Evolutionary conservation across 352 stramenopile species (phyloP).

Genomic region (Phytopythium vexans): DNA sequence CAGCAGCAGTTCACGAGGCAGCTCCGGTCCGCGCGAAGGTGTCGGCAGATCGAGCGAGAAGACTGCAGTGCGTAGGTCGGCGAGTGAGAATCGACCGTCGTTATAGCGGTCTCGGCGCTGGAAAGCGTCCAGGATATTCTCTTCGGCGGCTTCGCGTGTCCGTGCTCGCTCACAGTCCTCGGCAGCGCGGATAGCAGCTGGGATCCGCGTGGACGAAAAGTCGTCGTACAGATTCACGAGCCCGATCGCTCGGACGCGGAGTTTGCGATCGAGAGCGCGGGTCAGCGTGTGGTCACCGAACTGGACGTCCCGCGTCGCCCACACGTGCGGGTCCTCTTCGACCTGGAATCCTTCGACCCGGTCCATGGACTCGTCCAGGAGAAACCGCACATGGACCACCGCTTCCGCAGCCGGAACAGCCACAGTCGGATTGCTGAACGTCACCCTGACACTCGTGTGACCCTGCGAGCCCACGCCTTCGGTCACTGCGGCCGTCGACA

Average conservation of each 20-base stretch:
- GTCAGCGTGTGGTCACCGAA: slow-evolving; percentile 59
- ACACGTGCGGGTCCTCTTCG: slow-evolving; percentile 63
- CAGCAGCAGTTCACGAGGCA: slow-evolving; percentile 43
- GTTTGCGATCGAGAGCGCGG: slow-evolving; percentile 54
- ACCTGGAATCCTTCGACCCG: slow-evolving; percentile 51
- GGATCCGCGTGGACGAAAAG: slow-evolving; percentile 55
- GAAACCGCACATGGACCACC: slow-evolving; percentile 59
- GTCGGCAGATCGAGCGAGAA: slow-evolving; percentile 31
- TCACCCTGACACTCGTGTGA: slow-evolving; percentile 41
- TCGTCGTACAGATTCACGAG: slow-evolving; percentile 57
- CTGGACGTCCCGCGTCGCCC: slow-evolving; percentile 31
- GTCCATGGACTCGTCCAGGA: slow-evolving; percentile 36
- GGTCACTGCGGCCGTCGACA: slow-evolving; percentile 19
- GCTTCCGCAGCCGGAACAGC: slow-evolving; percentile 31
- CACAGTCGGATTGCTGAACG: slow-evolving; percentile 61
- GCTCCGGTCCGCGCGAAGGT: slow-evolving; percentile 2
- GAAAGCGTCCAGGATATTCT: slow-evolving; percentile 56
- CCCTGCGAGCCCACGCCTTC: slow-evolving; percentile 21
- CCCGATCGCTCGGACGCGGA: slow-evolving; percentile 32
- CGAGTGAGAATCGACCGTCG: slow-evolving; percentile 47
- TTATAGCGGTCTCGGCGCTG: slow-evolving; percentile 67
- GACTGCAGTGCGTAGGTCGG: slow-evolving; percentile 37
- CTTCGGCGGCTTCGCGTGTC: slow-evolving; percentile 44
- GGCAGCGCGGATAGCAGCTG: slow-evolving; percentile 27
- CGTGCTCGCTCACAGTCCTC: slow-evolving; percentile 34